These are phyloP conservation scores for Telfairia occidentalis DNA, from an alignment of 331 rosid genomes.

Conservation along the genomic window DNA sequence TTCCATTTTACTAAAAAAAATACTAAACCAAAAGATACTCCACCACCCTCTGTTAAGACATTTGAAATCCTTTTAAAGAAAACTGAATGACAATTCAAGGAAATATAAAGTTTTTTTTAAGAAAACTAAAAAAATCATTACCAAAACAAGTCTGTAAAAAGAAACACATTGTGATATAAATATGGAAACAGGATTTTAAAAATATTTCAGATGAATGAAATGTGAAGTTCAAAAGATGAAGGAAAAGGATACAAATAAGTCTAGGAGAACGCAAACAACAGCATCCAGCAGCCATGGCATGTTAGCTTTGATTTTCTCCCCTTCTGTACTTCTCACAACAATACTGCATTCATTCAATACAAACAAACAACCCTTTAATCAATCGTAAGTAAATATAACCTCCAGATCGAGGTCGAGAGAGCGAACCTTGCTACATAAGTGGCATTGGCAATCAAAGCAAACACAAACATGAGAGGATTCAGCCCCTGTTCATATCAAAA, in stretches of 20 bases:
- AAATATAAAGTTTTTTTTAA: too few relatives aligned
- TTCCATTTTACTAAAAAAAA: too few relatives aligned
- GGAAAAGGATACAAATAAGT: slow-evolving; percentile 80
- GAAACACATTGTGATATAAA: too few relatives aligned
- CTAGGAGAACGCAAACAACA: slow-evolving; percentile 60
- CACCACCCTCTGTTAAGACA: too few relatives aligned
- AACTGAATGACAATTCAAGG: too few relatives aligned
- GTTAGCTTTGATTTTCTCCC: slow-evolving; percentile 70
- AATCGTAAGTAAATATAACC: neutral
- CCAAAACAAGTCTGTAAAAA: too few relatives aligned
- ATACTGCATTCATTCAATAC: slow-evolving; percentile 37
- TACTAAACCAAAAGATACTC: too few relatives aligned
- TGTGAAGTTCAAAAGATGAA: neutral
- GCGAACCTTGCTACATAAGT: slow-evolving; percentile 74
- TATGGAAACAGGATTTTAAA: too few relatives aligned
- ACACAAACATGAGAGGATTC: slow-evolving; percentile 91
- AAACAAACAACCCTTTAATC: neutral
- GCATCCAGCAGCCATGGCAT: slow-evolving; percentile 96
- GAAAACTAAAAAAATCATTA: too few relatives aligned
- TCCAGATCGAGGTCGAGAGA: neutral
- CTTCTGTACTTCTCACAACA: slow-evolving; percentile 59
- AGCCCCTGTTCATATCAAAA: slow-evolving; percentile 40
- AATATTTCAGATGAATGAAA: too few relatives aligned
- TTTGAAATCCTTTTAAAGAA: too few relatives aligned
- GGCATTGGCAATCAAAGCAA: slow-evolving; percentile 70